phyloP scores from a whole-genome alignment of 495 filamentous ascomycete species.

The Annulohypoxylon moriforme region DNA sequence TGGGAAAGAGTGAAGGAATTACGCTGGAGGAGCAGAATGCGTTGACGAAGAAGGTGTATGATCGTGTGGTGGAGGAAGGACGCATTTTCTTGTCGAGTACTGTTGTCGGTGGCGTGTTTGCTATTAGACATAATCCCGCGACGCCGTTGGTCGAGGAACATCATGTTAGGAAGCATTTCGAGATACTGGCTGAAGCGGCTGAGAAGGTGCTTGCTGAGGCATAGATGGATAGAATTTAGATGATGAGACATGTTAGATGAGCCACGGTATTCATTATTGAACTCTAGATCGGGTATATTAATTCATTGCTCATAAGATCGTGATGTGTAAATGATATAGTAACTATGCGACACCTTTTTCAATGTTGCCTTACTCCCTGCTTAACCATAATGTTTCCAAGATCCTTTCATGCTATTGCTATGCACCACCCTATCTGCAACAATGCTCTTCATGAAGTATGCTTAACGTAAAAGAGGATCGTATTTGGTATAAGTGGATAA shows the following conservation, averaged over 20 bases:
- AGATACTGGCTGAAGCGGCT: slow-evolving; percentile 75
- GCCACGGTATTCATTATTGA: not conserved
- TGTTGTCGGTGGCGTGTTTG: slow-evolving; percentile 78
- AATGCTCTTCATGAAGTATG: slow-evolving; percentile 4
- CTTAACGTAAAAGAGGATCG: not conserved
- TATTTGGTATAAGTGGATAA: not conserved
- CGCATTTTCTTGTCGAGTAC: slow-evolving; percentile 88
- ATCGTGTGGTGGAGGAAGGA: slow-evolving; percentile 77
- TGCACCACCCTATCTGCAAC: not conserved
- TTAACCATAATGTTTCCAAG: not conserved
- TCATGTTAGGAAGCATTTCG: slow-evolving; percentile 78
- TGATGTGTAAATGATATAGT: slow-evolving; percentile 5
- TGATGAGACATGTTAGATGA: not conserved
- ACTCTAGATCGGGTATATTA: not conserved
- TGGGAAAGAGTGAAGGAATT: slow-evolving; percentile 4
- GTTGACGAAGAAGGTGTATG: slow-evolving; percentile 81
- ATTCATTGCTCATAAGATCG: slow-evolving; percentile 16
- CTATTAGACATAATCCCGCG: slow-evolving; percentile 81
- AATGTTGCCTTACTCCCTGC: slow-evolving; percentile 13
- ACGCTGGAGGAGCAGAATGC: slow-evolving; percentile 61
- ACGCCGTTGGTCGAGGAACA: slow-evolving; percentile 74
- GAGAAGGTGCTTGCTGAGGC: slow-evolving; percentile 65
- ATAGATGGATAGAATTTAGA: slow-evolving; percentile 19
- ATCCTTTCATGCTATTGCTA: not conserved
- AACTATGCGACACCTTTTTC: not conserved